These are phyloP conservation scores for Scenedesmus sp. DNA, from an alignment of 163 green algal genomes.

Conservation along the genomic window DNA sequence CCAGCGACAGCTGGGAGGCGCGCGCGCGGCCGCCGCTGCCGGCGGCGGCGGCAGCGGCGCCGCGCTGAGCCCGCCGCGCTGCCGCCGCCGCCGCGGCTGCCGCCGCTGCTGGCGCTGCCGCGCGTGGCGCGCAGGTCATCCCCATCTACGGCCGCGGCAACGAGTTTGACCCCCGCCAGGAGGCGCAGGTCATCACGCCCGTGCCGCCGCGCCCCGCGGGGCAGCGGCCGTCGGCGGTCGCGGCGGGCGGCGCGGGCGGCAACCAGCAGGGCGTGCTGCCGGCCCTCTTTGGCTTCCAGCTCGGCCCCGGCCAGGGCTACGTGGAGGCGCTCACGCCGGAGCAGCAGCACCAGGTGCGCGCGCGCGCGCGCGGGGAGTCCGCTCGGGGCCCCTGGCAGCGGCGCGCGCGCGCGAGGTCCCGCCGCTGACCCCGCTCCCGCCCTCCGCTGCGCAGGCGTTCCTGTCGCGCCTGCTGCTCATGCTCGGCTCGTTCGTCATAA, in stretches of 20 bases:
- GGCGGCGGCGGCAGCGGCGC: background rate
- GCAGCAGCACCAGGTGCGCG: slow-evolving; percentile 87
- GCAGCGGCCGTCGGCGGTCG: slow-evolving; percentile 68
- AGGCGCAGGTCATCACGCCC: slow-evolving; percentile 47
- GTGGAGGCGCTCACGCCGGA: slow-evolving; percentile 85
- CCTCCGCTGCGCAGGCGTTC: slow-evolving; percentile 73
- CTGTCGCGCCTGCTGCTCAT: slow-evolving; percentile 92
- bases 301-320: slow-evolving; percentile 65
- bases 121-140: slow-evolving; percentile 64
- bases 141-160: slow-evolving; percentile 88
- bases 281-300: slow-evolving; percentile 83
- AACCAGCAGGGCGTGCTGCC: slow-evolving; percentile 71
- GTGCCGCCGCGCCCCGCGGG: slow-evolving; percentile 65
- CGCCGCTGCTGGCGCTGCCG: background rate
- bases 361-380: no score
- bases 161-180: slow-evolving; percentile 61
- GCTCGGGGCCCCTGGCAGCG: background rate
- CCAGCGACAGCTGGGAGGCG: background rate
- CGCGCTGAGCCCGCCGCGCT: background rate
- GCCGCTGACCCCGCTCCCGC: background rate
- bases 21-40: background rate
- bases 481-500: slow-evolving; percentile 94
- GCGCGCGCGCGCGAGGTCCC: background rate
- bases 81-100: background rate
- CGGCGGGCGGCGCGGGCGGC: slow-evolving; percentile 41